These are phyloP conservation scores for Dryas alaskensis DNA, from an alignment of 306 rosid species.

Conservation along the genomic window DNA sequence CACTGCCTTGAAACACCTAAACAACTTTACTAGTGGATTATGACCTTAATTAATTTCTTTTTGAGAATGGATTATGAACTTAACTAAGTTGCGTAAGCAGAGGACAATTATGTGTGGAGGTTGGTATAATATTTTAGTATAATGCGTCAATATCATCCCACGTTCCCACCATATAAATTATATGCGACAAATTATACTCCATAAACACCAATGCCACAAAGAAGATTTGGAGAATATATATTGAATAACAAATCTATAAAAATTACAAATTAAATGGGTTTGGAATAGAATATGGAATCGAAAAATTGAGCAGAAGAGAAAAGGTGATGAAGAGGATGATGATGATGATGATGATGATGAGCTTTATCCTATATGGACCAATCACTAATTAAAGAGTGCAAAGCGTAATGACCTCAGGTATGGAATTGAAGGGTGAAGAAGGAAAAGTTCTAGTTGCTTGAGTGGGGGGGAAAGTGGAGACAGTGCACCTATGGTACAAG, in stretches of 20 bases:
- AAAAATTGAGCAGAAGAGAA: background rate
- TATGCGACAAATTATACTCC: conserved; percentile 16
- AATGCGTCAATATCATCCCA: background rate
- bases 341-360: conserved; percentile 20
- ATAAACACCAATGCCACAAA: conserved; percentile 11
- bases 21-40: conserved; percentile 34
- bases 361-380: conserved; percentile 50
- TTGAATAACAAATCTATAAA: conserved; percentile 2
- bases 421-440: conserved; percentile 31
- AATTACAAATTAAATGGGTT: background rate
- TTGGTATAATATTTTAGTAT: conserved; percentile 16
- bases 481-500: conserved; percentile 32
- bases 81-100: conserved; percentile 13
- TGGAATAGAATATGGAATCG: conserved; percentile 9
- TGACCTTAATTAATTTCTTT: conserved; percentile 23
- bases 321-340: conserved; percentile 12
- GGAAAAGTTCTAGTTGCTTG: conserved; percentile 19
- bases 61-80: too few species aligned
- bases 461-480: conserved; percentile 56
- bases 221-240: conserved; percentile 28
- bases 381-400: conserved; percentile 13
- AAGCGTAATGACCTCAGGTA: conserved; percentile 35
- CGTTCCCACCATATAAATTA: conserved; percentile 13
- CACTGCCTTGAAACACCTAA: conserved; percentile 14
- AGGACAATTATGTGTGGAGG: conserved; percentile 27